Evolutionary conservation across 148 eudicot species (phyloP).

Genomic region (Drosera capensis): DNA sequence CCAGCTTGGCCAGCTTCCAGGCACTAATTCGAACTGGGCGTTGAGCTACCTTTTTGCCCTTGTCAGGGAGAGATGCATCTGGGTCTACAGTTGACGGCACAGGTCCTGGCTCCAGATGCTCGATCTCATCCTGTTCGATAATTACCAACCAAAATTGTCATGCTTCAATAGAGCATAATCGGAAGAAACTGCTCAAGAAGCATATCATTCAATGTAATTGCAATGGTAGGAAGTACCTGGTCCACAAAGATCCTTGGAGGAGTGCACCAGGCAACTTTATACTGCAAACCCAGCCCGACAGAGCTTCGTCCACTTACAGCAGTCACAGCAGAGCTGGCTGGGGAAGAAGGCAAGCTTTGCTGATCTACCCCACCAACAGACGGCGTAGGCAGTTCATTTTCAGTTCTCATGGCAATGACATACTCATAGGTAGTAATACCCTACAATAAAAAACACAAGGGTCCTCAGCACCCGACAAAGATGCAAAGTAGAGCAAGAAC

Average conservation of each 20-base stretch:
- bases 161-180: neutral
- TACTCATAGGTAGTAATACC: constrained; percentile 93
- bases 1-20: constrained; percentile 90
- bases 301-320: constrained; percentile 85
- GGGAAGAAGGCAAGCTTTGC: constrained; percentile 68
- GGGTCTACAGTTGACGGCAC: constrained; percentile 87
- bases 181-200: neutral
- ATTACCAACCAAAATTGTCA: neutral
- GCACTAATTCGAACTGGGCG: constrained; percentile 75
- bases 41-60: constrained; percentile 44
- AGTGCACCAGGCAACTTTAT: constrained; percentile 94
- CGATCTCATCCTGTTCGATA: constrained; percentile 59
- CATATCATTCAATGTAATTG: neutral
- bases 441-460: constrained; percentile 16
- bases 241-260: constrained; percentile 91
- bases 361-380: constrained; percentile 71
- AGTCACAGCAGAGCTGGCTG: constrained; percentile 82
- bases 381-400: constrained; percentile 82
- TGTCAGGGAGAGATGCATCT: constrained; percentile 36
- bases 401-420: constrained; percentile 85
- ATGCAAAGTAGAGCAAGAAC: neutral
- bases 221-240: too few species aligned
- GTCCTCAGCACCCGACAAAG: neutral
- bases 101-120: constrained; percentile 77
- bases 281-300: constrained; percentile 58